Percentiles rank a stretch among this genome's conserved stretches.
Conservation (phyloP, 176 grass and related monocot genomes). For the Otatea glauca region DNA sequence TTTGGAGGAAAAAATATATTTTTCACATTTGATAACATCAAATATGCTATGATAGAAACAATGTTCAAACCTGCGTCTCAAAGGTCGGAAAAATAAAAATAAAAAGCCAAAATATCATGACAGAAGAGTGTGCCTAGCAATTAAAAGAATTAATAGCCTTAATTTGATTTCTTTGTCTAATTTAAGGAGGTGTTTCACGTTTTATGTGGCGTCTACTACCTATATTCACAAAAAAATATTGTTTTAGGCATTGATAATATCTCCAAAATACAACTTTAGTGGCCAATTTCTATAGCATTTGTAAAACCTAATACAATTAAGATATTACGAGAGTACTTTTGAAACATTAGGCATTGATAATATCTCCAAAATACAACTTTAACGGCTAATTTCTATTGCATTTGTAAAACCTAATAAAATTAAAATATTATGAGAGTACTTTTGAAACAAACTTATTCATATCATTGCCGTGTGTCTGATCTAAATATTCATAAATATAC, state of each 20-base stretch:
- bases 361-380: no score
- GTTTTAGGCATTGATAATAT: not conserved
- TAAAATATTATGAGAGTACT: no score
- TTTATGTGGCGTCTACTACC: not conserved
- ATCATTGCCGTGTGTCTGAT: not conserved
- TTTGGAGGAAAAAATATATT: not conserved
- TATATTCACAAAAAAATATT: not conserved
- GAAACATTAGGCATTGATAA: no score
- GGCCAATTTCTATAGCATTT: not conserved
- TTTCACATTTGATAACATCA: not conserved
- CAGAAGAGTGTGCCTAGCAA: not conserved
- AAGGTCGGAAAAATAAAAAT: not conserved
- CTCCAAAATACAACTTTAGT: not conserved
- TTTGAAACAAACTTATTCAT: no score
- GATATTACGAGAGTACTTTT: not conserved
- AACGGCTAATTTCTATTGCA: no score
- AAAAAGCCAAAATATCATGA: not conserved
- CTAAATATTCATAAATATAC: not conserved
- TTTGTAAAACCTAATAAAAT: no score
- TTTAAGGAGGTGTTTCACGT: not conserved
- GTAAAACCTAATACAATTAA: not conserved
- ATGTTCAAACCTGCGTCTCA: not conserved
- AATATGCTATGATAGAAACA: not conserved
- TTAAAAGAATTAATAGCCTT: not conserved
- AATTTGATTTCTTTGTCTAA: not conserved